A percentile compares a stretch with the other conserved stretches of the same genome.
Evolutionary conservation across 331 rosid genomes (phyloP).

Genomic region (Acacia concinna): DNA sequence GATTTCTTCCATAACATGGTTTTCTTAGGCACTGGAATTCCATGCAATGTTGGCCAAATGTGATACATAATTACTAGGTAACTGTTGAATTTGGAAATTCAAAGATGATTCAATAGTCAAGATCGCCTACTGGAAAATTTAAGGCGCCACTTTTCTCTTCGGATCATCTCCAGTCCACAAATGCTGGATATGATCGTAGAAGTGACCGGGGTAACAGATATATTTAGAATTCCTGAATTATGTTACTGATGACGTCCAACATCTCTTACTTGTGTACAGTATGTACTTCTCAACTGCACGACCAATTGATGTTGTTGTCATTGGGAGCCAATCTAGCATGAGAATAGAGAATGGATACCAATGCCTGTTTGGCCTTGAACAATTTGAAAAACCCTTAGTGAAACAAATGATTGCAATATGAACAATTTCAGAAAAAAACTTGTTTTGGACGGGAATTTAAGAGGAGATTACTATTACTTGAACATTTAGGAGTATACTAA

Average conservation of each 20-base stretch:
- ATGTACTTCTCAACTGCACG: neutral
- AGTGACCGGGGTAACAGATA: slow-evolving; percentile 8
- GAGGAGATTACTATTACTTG: neutral
- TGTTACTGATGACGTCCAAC: slow-evolving; percentile 12
- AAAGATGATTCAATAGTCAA: slow-evolving; percentile 10
- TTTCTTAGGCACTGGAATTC: slow-evolving; percentile 28
- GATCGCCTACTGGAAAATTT: neutral
- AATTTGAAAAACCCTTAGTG: neutral
- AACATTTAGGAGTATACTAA: neutral
- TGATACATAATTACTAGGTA: neutral
- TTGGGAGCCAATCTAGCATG: slow-evolving; percentile 6
- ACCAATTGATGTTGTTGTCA: neutral
- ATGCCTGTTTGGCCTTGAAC: neutral
- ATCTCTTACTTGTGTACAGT: slow-evolving; percentile 11
- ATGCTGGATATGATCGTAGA: slow-evolving; percentile 11
- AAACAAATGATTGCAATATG: slow-evolving; percentile 25
- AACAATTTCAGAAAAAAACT: neutral
- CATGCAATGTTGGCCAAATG: slow-evolving; percentile 11
- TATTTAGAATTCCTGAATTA: neutral
- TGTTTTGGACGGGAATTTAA: slow-evolving; percentile 5
- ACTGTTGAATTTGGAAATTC: slow-evolving; percentile 18
- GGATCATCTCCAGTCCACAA: slow-evolving; percentile 7
- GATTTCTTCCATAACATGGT: slow-evolving; percentile 14
- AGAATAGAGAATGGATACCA: slow-evolving; percentile 21
- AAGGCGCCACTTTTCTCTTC: slow-evolving; percentile 6